Conservation (phyloP, 805 yeast genomes). For the Starmerella asiatica region DNA sequence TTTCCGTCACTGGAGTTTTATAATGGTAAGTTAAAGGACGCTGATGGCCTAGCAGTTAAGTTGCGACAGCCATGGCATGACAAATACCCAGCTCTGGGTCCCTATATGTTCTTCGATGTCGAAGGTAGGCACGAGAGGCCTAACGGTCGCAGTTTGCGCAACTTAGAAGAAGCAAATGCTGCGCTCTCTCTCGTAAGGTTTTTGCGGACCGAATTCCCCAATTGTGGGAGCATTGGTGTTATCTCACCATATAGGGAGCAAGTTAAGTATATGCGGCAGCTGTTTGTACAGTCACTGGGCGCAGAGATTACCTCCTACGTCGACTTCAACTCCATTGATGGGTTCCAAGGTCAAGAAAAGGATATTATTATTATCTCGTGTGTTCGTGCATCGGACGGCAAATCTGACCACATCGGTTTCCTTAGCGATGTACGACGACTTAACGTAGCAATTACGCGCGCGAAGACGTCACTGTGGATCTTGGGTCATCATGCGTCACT, state of each 20-base stretch:
- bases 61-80: conserved; percentile 69
- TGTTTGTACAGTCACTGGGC: conserved; percentile 52
- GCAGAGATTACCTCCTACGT: conserved; percentile 46
- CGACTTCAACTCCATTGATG: conserved; percentile 92
- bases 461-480: conserved; percentile 83
- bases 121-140: conserved; percentile 48
- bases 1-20: conserved; percentile 85
- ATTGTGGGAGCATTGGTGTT: conserved; percentile 61
- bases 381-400: conserved; percentile 60
- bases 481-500: conserved; percentile 67
- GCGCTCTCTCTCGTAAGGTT: conserved; percentile 54
- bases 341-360: conserved; percentile 96
- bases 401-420: conserved; percentile 56
- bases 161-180: conserved; percentile 54
- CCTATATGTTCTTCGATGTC: conserved; percentile 65
- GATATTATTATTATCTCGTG: conserved; percentile 88
- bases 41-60: conserved; percentile 49
- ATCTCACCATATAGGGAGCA: conserved; percentile 95
- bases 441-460: conserved; percentile 96
- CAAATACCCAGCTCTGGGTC: conserved; percentile 37
- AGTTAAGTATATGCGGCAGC: conserved; percentile 41
- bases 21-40: conserved; percentile 57
- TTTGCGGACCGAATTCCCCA: conserved; percentile 35
- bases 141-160: conserved; percentile 45
- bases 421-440: conserved; percentile 82